Conservation (phyloP, 2,329 filamentous ascomycete species). For the Fusarium sp. region DNA sequence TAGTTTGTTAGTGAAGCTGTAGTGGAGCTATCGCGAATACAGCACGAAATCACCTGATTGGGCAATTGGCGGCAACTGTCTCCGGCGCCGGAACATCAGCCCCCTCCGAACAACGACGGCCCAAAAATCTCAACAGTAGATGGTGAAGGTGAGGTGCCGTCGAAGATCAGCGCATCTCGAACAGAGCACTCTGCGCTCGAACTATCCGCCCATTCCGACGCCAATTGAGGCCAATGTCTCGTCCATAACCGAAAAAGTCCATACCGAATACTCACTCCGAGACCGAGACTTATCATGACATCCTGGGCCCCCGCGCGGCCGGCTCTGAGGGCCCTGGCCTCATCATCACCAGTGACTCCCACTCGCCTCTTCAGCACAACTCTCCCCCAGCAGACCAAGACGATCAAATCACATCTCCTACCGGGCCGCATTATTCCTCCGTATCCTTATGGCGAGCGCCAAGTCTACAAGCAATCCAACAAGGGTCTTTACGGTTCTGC, state of each 20-base stretch:
- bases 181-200: conserved; percentile 32
- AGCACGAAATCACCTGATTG: conserved; percentile 54
- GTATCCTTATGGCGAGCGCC: conserved; percentile 79
- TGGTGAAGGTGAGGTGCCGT: conserved; percentile 9
- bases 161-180: conserved; percentile 43
- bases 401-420: conserved; percentile 59
- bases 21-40: conserved; percentile 46
- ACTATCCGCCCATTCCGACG: conserved; percentile 16
- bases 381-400: conserved; percentile 52
- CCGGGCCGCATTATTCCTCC: conserved; percentile 66
- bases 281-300: conserved; percentile 34
- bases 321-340: conserved; percentile 34
- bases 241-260: conserved; percentile 14
- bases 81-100: conserved; percentile 47
- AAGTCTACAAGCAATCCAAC: conserved; percentile 84
- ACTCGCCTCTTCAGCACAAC: conserved; percentile 56
- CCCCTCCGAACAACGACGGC: conserved; percentile 33
- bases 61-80: not conserved
- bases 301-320: conserved; percentile 42
- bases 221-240: conserved; percentile 46
- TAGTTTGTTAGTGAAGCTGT: conserved; percentile 25
- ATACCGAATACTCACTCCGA: conserved; percentile 1
- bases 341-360: conserved; percentile 29
- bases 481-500: conserved; percentile 76
- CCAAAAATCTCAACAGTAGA: conserved; percentile 46